Evolutionary conservation across 2,329 filamentous ascomycete species (phyloP), one percentile per base, ranked within the genome.

Genomic region (Diaporthe sp.): DNA sequence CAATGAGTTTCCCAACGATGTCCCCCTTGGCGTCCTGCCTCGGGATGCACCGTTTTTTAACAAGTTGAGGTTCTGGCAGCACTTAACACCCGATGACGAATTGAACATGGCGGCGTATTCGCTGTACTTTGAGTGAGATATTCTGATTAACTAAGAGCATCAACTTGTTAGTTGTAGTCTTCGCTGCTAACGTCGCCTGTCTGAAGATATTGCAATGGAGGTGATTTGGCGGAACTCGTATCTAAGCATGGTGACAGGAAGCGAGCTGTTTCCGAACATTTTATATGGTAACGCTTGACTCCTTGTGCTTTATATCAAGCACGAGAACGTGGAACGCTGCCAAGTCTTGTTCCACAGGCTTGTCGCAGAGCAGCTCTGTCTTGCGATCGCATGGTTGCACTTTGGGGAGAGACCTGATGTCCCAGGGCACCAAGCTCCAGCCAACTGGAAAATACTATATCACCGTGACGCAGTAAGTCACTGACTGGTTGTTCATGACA

Each of bases 341-440:
- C 44, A 10, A 71, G 9, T 3, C 3, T 22, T 42, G 13, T 10
- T 25, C 19, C 22, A 19, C 28, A 71, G 68, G 53, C 39, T 60
- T 25, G 68, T 60, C 10, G 68, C 68, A 44, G 68, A 71, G 37
- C 68, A 71, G 10, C 68, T 71, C 22, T 71, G 68, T 49, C 53
- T 71, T 15, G 53, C 55, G 28, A 58, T 71, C 13, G 68, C 53
- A 25, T 71, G 53, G 39, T 25, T 71, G 19, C 42, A 71, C 25
- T 71, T 71, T 49, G 68, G 68, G 28, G 31, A 46, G 42, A 34
- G 53, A 37, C 68, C 68, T 17, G 42, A 71, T 37, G 7, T 37
- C 17, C 19, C 19, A 2, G 31, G 31, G 10, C 28, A 44, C 39
- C 25, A 15, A 42, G 37, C 15, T 25, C 37, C 49, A 19, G 53